A percentile compares a stretch with the other conserved stretches of the same genome.
These are phyloP conservation scores for Thielaviopsis punctulata DNA, from an alignment of 2,329 filamentous ascomycete species.

Conservation along the genomic window DNA sequence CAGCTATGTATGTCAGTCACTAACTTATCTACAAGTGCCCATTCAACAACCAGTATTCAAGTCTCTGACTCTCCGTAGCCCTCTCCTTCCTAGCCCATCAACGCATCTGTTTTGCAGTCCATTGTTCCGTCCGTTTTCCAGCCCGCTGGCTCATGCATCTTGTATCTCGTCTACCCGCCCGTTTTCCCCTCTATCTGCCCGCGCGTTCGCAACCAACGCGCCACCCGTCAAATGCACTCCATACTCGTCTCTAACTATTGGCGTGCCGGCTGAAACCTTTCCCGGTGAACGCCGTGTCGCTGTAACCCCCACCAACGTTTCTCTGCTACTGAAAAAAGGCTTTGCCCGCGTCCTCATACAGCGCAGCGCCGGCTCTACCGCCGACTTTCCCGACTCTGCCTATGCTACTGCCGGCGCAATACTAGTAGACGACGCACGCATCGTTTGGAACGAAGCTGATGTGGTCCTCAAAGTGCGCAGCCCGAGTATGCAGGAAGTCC, in stretches of 20 bases:
- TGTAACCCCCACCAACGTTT: constrained; percentile 68
- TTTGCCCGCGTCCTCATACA: constrained; percentile 64
- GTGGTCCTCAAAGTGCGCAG: constrained; percentile 74
- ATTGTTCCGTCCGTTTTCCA: not conserved
- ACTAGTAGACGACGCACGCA: constrained; percentile 46
- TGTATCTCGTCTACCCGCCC: not conserved
- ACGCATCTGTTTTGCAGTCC: no score
- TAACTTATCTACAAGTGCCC: not conserved
- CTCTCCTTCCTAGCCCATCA: no score
- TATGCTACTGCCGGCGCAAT: constrained; percentile 67
- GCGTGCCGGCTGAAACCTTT: constrained; percentile 64
- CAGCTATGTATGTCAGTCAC: no score
- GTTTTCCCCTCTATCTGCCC: not conserved
- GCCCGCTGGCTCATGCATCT: no score
- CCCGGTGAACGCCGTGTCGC: constrained; percentile 68
- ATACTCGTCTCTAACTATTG: constrained; percentile 57
- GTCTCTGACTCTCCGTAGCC: no score
- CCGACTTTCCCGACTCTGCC: constrained; percentile 60
- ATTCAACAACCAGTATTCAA: not conserved
- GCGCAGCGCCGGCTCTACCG: constrained; percentile 58
- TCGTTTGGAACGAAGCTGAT: constrained; percentile 59
- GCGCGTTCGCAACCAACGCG: not conserved
- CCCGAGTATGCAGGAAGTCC: constrained; percentile 52
- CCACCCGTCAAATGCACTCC: constrained; percentile 33
- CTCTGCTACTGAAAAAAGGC: constrained; percentile 69